Base-by-base conservation (phyloP, 2,329 filamentous ascomycete species). In the Hawksworthiomyces lignivorus region DNA sequence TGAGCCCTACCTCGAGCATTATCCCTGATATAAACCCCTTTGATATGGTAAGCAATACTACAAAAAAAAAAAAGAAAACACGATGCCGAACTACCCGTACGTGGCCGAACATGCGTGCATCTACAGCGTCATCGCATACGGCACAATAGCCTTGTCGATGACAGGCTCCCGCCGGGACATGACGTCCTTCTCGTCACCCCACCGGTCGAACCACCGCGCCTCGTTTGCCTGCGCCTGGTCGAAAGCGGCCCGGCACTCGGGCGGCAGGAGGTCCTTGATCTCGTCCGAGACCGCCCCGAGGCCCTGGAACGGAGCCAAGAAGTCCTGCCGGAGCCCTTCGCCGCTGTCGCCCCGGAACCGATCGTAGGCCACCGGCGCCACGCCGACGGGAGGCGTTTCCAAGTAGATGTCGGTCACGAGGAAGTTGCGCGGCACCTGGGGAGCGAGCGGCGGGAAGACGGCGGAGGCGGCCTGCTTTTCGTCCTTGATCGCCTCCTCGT, bases 161-260 rank as follows among this genome's bases (percentile, higher is more conserved):
- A 72, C 57, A 1, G 76, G 77, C 36, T 65, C 57, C 36, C 68
- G 62, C 41, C 77, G 66, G 29, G 69, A 66, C 45, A 63, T 68
- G 44, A 77, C 75, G 9, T 70, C 62, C 27, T 60, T 68, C 62
- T 96, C 89, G 5, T 75, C 71, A 14, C 75, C 75, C 87, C 88
- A 95, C 48, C 72, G 73, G 24, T 62, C 67, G 59, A 85, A 85
- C 85, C 88, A 97, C 41, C 73, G 63, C 46, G 64, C 60, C 60
- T 95, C 86, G 41, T 73, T 69, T 10, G 64, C 63, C 39, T 80
- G 67, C 4, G 86, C 82, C 40, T 74, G 68, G 38, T 87, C 69
- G 48, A 95, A 88, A 0, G 85, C 83, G 28, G 69, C 65, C 28
- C 83, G 75, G 59, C 87, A 92, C 48, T 86, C 80, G 2, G 72